Evolutionary conservation across 257 asterid species (phyloP).

Genomic region (Capsicum rhomboideum): DNA sequence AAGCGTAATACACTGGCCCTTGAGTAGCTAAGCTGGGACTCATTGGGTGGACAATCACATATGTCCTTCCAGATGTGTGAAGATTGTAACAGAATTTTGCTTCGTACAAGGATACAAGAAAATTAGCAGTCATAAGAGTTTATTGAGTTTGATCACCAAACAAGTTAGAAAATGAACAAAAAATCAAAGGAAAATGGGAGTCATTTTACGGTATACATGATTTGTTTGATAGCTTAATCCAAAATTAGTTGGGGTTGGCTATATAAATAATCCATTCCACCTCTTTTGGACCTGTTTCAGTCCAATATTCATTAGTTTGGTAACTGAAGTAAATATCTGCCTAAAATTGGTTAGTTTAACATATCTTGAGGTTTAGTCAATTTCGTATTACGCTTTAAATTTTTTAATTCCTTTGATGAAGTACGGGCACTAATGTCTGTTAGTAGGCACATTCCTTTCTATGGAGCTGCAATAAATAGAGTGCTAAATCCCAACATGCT

Average conservation of each 20-base stretch:
- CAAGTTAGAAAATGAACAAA: background rate
- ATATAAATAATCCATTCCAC: background rate
- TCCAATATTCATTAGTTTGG: background rate
- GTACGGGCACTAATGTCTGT: background rate
- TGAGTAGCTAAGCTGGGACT: background rate
- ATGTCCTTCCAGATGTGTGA: background rate
- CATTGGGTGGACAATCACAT: background rate
- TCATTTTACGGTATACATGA: background rate
- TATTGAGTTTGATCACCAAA: background rate
- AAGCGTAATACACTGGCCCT: background rate
- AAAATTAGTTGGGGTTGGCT: background rate
- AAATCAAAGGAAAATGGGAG: background rate
- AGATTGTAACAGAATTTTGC: background rate
- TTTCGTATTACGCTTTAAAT: background rate
- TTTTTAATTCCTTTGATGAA: background rate
- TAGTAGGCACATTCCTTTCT: background rate
- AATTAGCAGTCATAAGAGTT: background rate
- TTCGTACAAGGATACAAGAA: background rate
- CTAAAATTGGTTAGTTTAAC: background rate
- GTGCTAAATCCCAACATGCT: background rate
- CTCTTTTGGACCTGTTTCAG: background rate
- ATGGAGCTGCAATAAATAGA: background rate
- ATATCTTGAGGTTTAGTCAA: background rate
- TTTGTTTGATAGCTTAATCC: background rate
- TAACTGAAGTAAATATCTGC: background rate